phyloP scores from a whole-genome alignment of 805 yeast genomes.

The Metschnikowia reukaufii region DNA sequence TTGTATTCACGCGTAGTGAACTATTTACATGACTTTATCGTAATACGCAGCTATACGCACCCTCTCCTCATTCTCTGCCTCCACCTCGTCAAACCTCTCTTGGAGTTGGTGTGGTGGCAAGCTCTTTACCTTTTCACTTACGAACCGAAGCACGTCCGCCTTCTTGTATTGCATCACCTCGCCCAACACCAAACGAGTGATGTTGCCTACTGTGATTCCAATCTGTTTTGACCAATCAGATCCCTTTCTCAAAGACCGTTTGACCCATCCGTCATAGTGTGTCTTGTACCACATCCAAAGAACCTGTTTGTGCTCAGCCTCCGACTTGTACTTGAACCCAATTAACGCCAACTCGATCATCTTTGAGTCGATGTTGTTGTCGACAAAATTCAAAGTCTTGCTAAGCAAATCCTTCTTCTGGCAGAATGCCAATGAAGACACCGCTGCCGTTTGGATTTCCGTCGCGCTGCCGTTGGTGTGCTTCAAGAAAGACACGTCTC shows the following conservation, averaged over 20 bases:
- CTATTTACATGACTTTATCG: conserved; percentile 15
- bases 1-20: no score
- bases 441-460: conserved; percentile 56
- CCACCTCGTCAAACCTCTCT: conserved; percentile 24
- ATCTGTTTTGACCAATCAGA: conserved; percentile 48
- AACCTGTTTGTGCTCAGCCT: conserved; percentile 27
- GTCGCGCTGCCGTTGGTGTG: conserved; percentile 33
- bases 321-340: conserved; percentile 47
- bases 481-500: conserved; percentile 44
- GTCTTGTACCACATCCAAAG: conserved; percentile 60
- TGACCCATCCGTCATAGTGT: conserved; percentile 53
- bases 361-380: conserved; percentile 54
- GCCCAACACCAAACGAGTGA: conserved; percentile 42
- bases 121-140: conserved; percentile 27
- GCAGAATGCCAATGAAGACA: conserved; percentile 55
- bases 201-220: conserved; percentile 43
- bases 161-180: conserved; percentile 35
- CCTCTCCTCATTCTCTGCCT: conserved; percentile 25
- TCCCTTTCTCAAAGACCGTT: conserved; percentile 46
- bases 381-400: conserved; percentile 57
- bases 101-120: conserved; percentile 42
- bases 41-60: conserved; percentile 17
- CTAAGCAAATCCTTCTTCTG: conserved; percentile 45
- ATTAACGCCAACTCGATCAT: conserved; percentile 57
- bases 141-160: conserved; percentile 33